These are phyloP conservation scores for Acmispon strigosus DNA, from an alignment of 306 rosid genomes.

Conservation along the genomic window DNA sequence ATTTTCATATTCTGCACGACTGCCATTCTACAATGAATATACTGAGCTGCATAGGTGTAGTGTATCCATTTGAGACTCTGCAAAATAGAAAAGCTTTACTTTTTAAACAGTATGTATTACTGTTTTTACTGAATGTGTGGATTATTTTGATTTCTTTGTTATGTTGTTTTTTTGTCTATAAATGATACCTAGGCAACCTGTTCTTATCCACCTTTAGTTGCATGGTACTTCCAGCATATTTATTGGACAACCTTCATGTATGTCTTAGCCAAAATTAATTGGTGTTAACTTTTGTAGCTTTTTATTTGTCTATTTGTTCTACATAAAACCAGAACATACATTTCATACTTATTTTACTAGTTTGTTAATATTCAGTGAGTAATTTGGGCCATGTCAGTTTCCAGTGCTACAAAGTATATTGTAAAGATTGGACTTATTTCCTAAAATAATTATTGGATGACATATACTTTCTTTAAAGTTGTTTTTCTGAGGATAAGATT, in stretches of 20 bases:
- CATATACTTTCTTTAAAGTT: too few species aligned
- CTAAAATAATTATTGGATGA: neutral
- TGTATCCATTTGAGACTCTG: neutral
- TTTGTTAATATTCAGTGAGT: neutral
- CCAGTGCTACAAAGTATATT: neutral
- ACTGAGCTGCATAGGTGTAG: neutral
- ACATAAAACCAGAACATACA: neutral
- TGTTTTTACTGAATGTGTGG: neutral
- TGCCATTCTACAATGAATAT: neutral
- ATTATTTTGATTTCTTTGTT: neutral
- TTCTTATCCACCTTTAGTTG: neutral
- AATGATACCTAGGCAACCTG: neutral
- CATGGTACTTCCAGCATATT: slow-evolving; percentile 2
- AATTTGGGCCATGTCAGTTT: neutral
- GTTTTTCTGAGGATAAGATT: neutral
- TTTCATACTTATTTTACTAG: neutral
- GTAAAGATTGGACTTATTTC: neutral
- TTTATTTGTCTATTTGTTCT: neutral
- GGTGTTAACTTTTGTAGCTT: neutral
- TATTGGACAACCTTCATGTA: neutral
- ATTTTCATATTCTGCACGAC: slow-evolving; percentile 1
- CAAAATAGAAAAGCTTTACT: neutral
- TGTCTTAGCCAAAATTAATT: neutral
- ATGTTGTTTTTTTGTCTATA: slow-evolving; percentile 1
- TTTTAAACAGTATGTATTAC: neutral